Evolutionary conservation across 2,329 filamentous ascomycete species (phyloP).

Genomic region (Aureobasidium mangrovei): DNA sequence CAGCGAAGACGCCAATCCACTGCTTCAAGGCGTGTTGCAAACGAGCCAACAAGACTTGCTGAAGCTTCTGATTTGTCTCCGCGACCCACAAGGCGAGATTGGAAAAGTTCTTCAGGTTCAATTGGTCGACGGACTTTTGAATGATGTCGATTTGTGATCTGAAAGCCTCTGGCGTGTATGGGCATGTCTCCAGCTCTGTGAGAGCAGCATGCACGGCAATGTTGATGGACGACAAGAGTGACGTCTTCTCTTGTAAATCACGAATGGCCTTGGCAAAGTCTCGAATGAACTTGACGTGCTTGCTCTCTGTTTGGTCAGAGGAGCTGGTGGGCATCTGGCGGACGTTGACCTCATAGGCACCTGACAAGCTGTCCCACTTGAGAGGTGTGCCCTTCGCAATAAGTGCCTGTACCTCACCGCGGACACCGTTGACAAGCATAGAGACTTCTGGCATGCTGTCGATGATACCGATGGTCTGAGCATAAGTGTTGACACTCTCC

Average conservation of each 20-base stretch:
- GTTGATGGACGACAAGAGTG: conserved; percentile 68
- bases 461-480: conserved; percentile 80
- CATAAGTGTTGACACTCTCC: conserved; percentile 92
- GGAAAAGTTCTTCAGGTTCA: conserved; percentile 92
- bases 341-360: conserved; percentile 86
- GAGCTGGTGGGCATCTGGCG: conserved; percentile 52
- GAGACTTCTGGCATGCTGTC: conserved; percentile 78
- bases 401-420: conserved; percentile 78
- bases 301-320: conserved; percentile 62
- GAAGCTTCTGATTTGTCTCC: conserved; percentile 77
- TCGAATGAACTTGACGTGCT: conserved; percentile 92
- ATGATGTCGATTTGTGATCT: conserved; percentile 73
- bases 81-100: conserved; percentile 88
- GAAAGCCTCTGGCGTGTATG: conserved; percentile 74
- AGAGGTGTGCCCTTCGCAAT: conserved; percentile 81
- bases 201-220: conserved; percentile 74
- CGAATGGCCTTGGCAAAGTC: conserved; percentile 86
- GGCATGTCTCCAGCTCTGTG: conserved; percentile 72
- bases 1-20: conserved; percentile 82
- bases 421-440: conserved; percentile 79
- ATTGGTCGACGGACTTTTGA: conserved; percentile 86
- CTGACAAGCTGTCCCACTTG: conserved; percentile 96
- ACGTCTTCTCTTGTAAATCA: conserved; percentile 78
- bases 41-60: conserved; percentile 68
- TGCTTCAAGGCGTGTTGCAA: conserved; percentile 74